A percentile compares a stretch with the other conserved stretches of the same genome.
Conservation (phyloP, 2,329 filamentous ascomycete species). For the Mariannaea elegans region DNA sequence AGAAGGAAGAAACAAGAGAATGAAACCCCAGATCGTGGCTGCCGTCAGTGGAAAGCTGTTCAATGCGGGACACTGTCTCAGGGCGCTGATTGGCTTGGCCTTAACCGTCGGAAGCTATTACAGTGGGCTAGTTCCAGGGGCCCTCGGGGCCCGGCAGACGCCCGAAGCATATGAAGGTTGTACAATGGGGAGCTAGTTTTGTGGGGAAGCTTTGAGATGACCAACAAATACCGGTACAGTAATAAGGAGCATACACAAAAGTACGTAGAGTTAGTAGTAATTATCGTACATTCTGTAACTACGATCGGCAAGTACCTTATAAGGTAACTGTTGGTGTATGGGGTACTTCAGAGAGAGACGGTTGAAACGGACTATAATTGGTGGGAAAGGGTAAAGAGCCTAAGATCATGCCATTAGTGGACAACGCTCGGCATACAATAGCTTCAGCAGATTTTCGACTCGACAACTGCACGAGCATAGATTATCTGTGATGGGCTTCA, state of each 20-base stretch:
- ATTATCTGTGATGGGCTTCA: not conserved
- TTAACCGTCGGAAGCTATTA: conserved; percentile 1
- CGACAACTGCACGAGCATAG: no score
- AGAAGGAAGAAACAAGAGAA: conserved; percentile 19
- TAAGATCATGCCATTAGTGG: no score
- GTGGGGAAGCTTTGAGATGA: conserved; percentile 26
- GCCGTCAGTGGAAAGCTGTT: conserved; percentile 4
- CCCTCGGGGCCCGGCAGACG: conserved; percentile 16
- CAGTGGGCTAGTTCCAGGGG: conserved; percentile 1
- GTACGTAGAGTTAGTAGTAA: no score
- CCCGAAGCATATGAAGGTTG: conserved; percentile 18
- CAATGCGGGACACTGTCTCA: conserved; percentile 7
- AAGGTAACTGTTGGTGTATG: no score
- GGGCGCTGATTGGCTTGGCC: conserved; percentile 31
- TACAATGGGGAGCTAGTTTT: conserved; percentile 16
- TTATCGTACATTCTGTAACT: no score
- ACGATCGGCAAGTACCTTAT: no score
- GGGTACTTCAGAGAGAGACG: no score
- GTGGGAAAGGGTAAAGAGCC: no score
- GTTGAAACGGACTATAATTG: no score
- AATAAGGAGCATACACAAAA: conserved; percentile 2
- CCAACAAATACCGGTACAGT: not conserved
- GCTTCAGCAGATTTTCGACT: no score
- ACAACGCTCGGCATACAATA: no score
- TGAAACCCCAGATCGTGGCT: conserved; percentile 35